A percentile compares a stretch with the other conserved stretches of the same genome.
phyloP scores from a whole-genome alignment of 164 flowering plant genomes.

The Berberis thunbergii region DNA sequence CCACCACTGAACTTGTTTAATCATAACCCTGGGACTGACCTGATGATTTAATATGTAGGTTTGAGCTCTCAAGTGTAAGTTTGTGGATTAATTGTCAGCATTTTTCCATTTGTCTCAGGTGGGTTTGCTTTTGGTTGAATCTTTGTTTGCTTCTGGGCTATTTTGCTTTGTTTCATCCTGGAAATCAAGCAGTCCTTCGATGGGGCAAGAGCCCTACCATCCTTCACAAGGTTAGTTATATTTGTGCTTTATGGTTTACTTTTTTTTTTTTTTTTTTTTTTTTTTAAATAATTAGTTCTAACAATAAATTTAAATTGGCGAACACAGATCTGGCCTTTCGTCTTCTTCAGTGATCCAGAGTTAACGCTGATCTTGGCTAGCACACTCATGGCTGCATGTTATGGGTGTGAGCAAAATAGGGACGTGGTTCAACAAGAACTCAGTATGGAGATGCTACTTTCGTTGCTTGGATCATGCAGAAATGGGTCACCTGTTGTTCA shows the following conservation, averaged over 20 bases:
- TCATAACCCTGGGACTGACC: no score
- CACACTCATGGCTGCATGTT: slow-evolving; percentile 78
- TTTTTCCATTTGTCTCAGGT: slow-evolving; percentile 33
- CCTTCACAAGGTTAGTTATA: slow-evolving; percentile 78
- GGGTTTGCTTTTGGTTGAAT: slow-evolving; percentile 70
- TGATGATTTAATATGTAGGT: no score
- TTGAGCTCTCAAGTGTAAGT: no score
- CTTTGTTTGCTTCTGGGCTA: slow-evolving; percentile 66
- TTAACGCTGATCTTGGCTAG: slow-evolving; percentile 79
- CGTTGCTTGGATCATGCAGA: slow-evolving; percentile 69
- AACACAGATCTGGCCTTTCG: slow-evolving; percentile 82
- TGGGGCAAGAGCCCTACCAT: slow-evolving; percentile 96
- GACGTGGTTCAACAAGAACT: slow-evolving; percentile 78
- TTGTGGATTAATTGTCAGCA: background rate
- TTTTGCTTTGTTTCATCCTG: slow-evolving; percentile 76
- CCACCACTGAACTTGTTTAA: no score
- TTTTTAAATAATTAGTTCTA: background rate
- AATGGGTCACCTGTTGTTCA: slow-evolving; percentile 19
- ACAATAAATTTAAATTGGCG: slow-evolving; percentile 15
- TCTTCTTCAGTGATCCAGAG: slow-evolving; percentile 86
- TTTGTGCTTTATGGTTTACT: background rate
- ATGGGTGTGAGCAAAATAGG: slow-evolving; percentile 80
- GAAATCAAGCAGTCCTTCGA: slow-evolving; percentile 87
- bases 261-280: background rate
- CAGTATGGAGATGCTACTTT: slow-evolving; percentile 79